Evolutionary conservation across 768 basidiomycete genomes (phyloP), one percentile per base, ranked within the genome.

Genomic region (Boletus rex-veris): DNA sequence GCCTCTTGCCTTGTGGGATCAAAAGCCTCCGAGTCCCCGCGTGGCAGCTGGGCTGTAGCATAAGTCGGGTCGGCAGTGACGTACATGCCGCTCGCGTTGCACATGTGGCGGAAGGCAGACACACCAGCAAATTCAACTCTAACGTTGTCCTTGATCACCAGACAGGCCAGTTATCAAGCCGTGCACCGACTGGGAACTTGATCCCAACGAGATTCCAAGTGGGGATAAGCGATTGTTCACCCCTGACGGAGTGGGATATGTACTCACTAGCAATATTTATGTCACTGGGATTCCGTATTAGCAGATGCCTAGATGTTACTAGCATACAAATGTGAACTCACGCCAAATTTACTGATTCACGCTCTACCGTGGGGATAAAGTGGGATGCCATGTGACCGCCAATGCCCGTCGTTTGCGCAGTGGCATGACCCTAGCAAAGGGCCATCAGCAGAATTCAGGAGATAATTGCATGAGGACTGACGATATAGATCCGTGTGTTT

Each of bases 321-420:
- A 21, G 7, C 9, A 2, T 11, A 41, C 3, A 26, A 14, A 50
- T 11, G 12, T 19, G 18, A 14, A 45, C 51, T 30, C 18, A 52
- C 51, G 16, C 44, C 7, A 52, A 31, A 33, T 52, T 37, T 40
- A 52, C 33, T 18, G 37, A 45, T 33, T 52, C 51, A 3, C 51
- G 44, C 21, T 52, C 51, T 1, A 52, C 44, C 5, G 51, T 52
- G 4, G 51, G 51, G 10, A 52, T 45, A 7, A 52, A 52, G 15
- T n/a, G 12, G 10, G 37, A 52, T 18, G 44, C 51, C 44, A 52
- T 45, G 15, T 52, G 44, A 11, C 51, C 51, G 8, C 44, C 51
- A 5, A 52, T 33, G 4, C 51, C 51, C n/a, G 51, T 52, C 10
- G 44, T 45, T 45, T 52, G 51, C n/a, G 30, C 7, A n/a, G 52